Percentiles rank a stretch among this genome's conserved stretches.
These are phyloP conservation scores for Rhododendron henanense DNA, from an alignment of 148 eudicot genomes.

Conservation along the genomic window DNA sequence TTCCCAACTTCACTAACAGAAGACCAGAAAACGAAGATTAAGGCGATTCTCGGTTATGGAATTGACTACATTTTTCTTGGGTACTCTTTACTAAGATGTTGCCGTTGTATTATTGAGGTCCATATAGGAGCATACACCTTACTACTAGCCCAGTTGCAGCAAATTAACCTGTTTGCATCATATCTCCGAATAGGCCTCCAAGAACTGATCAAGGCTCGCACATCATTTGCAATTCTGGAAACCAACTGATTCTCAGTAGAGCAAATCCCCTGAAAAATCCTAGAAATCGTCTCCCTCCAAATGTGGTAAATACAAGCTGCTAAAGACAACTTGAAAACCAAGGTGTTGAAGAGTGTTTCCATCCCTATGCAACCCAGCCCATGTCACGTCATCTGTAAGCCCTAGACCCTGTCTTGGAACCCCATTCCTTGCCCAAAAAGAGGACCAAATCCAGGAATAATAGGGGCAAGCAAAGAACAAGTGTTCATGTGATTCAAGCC, in stretches of 20 bases:
- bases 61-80: not conserved
- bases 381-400: too few species aligned
- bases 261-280: not conserved
- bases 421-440: not conserved
- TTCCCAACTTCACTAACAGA: slow-evolving; percentile 79
- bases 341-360: too few species aligned
- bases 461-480: not conserved
- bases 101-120: slow-evolving; percentile 27
- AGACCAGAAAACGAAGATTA: slow-evolving; percentile 76
- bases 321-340: not conserved
- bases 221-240: not conserved
- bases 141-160: not conserved
- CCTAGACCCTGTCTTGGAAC: too few species aligned
- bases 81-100: not conserved
- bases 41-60: slow-evolving; percentile 55
- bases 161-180: not conserved
- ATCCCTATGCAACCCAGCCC: too few species aligned
- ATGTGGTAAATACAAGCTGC: not conserved
- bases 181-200: not conserved
- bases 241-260: not conserved
- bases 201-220: not conserved
- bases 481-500: not conserved
- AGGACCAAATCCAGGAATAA: not conserved
- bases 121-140: not conserved
- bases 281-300: not conserved